phyloP scores from a whole-genome alignment of 257 asterid genomes.

The Salvia miltiorrhiza region DNA sequence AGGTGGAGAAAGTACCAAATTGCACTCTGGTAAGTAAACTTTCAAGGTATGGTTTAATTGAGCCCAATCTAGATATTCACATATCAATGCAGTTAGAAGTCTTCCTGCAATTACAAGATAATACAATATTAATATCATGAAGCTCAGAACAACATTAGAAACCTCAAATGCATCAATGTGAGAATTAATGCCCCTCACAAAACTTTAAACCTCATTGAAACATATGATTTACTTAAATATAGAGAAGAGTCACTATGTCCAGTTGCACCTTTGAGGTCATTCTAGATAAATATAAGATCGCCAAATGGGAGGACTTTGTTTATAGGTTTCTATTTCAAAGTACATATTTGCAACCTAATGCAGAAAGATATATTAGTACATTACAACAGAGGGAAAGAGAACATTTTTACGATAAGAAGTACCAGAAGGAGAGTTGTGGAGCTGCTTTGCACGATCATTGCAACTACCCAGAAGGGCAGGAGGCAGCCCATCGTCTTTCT shows the following conservation, averaged over 20 bases:
- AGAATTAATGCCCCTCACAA: neutral
- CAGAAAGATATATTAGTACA: neutral
- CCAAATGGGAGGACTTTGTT: neutral
- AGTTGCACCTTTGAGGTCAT: neutral
- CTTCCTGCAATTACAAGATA: slow-evolving; percentile 56
- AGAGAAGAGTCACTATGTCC: neutral
- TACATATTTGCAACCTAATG: neutral
- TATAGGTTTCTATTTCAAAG: neutral
- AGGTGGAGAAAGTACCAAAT: slow-evolving; percentile 48
- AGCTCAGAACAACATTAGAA: neutral
- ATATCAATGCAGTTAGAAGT: slow-evolving; percentile 72
- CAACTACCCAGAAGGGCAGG: slow-evolving; percentile 96
- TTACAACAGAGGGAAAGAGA: neutral
- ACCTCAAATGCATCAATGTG: neutral
- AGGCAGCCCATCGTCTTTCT: slow-evolving; percentile 78
- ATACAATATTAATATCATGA: neutral
- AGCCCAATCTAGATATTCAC: slow-evolving; percentile 97
- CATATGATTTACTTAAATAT: neutral
- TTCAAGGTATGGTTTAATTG: slow-evolving; percentile 77
- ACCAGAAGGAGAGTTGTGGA: slow-evolving; percentile 96
- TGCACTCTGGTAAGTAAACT: slow-evolving; percentile 89
- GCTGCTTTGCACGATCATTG: slow-evolving; percentile 88
- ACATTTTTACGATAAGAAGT: neutral
- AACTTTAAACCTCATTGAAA: neutral
- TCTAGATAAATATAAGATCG: neutral